These are phyloP conservation scores for Strigomonas culicis DNA, from an alignment of 208 protist species.

Conservation along the genomic window DNA sequence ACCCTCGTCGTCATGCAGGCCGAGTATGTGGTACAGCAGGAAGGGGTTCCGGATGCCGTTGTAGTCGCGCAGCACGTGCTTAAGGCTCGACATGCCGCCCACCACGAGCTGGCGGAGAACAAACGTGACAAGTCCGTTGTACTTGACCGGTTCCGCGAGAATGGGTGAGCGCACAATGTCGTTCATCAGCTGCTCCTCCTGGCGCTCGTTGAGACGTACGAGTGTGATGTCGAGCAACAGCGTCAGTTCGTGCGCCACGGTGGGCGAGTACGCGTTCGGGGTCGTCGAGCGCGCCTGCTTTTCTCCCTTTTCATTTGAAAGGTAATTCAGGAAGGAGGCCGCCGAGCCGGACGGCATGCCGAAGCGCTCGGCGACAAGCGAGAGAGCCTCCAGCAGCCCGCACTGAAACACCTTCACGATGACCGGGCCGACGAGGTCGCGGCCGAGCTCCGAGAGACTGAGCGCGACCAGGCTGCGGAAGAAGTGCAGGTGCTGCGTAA, in stretches of 20 bases:
- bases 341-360: conserved; percentile 39
- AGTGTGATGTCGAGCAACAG: conserved; percentile 53
- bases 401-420: conserved; percentile 55
- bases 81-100: conserved; percentile 1
- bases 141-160: conserved; percentile 50
- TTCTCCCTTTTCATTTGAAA: conserved; percentile 13
- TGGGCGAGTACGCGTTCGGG: conserved; percentile 40
- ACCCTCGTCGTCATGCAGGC: conserved; percentile 68
- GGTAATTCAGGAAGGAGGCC: conserved; percentile 26
- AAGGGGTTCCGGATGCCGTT: conserved; percentile 38
- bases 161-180: conserved; percentile 58
- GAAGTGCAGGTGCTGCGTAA: conserved; percentile 67
- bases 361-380: conserved; percentile 68
- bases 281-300: not conserved
- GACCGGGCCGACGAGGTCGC: conserved; percentile 54
- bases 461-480: conserved; percentile 57
- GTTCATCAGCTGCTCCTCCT: conserved; percentile 74
- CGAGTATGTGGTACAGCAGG: conserved; percentile 60
- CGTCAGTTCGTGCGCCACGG: conserved; percentile 54
- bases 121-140: conserved; percentile 72
- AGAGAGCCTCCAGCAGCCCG: conserved; percentile 61
- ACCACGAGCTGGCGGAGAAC: conserved; percentile 50
- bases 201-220: conserved; percentile 67
- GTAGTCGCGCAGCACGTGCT: conserved; percentile 32
- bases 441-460: conserved; percentile 49